A percentile compares a stretch with the other conserved stretches of the same genome.
phyloP scores from a whole-genome alignment of 2,329 filamentous ascomycete species.

The Monilinia fructigena region DNA sequence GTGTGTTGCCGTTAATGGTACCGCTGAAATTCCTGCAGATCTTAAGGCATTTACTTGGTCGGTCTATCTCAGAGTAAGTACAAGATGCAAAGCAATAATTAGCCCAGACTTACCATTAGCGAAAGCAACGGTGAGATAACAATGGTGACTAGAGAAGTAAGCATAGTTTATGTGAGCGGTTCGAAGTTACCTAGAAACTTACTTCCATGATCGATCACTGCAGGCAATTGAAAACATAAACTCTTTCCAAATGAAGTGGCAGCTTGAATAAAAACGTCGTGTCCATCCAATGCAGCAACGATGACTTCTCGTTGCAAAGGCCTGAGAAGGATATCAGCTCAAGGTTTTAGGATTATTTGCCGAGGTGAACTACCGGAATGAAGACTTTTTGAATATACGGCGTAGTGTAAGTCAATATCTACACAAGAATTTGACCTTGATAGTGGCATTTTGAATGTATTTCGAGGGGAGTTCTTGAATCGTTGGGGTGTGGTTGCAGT shows the following conservation, averaged over 20 bases:
- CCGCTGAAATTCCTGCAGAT: slow-evolving; percentile 72
- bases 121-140: slow-evolving; percentile 87
- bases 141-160: slow-evolving; percentile 65
- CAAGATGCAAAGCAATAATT: neutral
- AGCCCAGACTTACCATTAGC: slow-evolving; percentile 65
- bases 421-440: slow-evolving; percentile 50
- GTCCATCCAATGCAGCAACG: slow-evolving; percentile 70
- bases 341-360: neutral
- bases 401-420: slow-evolving; percentile 72
- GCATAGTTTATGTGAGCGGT: slow-evolving; percentile 16
- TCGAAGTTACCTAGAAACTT: slow-evolving; percentile 42
- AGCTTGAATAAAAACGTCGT: slow-evolving; percentile 93
- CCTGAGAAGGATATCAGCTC: slow-evolving; percentile 46
- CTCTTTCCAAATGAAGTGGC: slow-evolving; percentile 91
- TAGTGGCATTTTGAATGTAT: slow-evolving; percentile 38
- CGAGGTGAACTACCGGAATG: slow-evolving; percentile 60
- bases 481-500: neutral
- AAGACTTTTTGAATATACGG: slow-evolving; percentile 68
- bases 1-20: slow-evolving; percentile 82
- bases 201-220: slow-evolving; percentile 84
- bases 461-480: neutral
- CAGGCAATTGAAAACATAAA: slow-evolving; percentile 87
- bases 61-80: slow-evolving; percentile 53
- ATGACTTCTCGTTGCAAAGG: slow-evolving; percentile 88
- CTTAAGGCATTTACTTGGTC: slow-evolving; percentile 86